A percentile compares a stretch with the other conserved stretches of the same genome.
phyloP scores from a whole-genome alignment of 1,284 basidiomycete genomes.

The Sanghuangporus baumii region DNA sequence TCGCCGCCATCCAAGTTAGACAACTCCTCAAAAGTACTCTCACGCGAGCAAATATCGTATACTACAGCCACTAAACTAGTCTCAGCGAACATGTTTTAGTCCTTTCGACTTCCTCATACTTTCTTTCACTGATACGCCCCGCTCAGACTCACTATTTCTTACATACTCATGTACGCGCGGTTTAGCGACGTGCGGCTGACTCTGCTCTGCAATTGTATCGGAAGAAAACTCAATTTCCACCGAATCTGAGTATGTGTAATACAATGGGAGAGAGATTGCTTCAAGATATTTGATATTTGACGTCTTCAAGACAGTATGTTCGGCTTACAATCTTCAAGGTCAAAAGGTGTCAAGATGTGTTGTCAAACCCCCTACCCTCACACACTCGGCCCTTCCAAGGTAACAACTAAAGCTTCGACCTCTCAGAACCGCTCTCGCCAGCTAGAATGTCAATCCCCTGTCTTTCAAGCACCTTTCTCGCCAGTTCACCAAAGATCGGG shows the following conservation, averaged over 20 bases:
- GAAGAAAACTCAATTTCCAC: neutral
- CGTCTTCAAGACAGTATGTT: too few species aligned
- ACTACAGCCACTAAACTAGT: neutral
- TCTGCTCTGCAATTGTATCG: neutral
- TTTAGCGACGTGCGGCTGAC: neutral
- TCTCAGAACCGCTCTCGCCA: neutral
- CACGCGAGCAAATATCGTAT: neutral
- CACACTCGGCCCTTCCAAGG: too few species aligned
- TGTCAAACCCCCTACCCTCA: too few species aligned
- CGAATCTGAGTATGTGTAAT: neutral
- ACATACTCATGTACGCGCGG: neutral
- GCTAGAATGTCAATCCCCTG: slow-evolving; percentile 25
- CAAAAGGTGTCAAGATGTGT: too few species aligned
- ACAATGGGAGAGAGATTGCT: too few species aligned
- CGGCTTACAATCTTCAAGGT: too few species aligned
- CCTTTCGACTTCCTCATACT: neutral
- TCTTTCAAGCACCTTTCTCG: slow-evolving; percentile 53
- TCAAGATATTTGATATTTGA: too few species aligned
- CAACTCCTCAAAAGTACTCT: neutral
- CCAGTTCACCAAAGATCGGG: slow-evolving; percentile 58
- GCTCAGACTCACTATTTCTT: neutral
- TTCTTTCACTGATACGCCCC: neutral
- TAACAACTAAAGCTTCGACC: slow-evolving; percentile 3
- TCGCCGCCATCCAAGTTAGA: neutral
- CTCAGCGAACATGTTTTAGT: neutral